Evolutionary conservation across 805 yeast species (phyloP), one percentile per base, ranked within the genome.

Genomic region (Saccharomycopsis fibuligera): DNA sequence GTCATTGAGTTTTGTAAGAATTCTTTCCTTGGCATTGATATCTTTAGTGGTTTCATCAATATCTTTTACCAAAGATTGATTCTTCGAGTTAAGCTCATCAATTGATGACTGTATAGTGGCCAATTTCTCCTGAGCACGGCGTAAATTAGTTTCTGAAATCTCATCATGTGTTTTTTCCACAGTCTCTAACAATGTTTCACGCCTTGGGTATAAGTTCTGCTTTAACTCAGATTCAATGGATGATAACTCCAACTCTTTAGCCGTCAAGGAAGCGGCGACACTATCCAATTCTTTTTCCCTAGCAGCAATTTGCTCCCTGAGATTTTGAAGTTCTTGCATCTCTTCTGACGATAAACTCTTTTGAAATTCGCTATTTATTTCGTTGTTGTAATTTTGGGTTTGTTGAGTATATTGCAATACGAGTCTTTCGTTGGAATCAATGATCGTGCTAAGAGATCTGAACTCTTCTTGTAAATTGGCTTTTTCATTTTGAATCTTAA

Each of bases 181-280:
- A 24, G 58, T 49, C n/a, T 50, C 47, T 45, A 50, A 51, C 16
- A 78, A 52, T 33, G 73, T 74, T 22, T 64, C 65, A 47, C 68
- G 62, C 49, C 77, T 76, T 10, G 87, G 86, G 37, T 71, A 64
- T 40, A 80, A 67, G 44, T 74, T 80, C 27, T 80, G 79, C n/a
- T 67, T 62, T 36, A 86, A 60, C 52, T 81, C 88, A 2, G 83
- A 70, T 41, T 76, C 75, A 6, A 76, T 55, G 1, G 65, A 60
- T 0, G 77, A 68, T 14, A 77, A 61, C 16, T 69, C 65, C 10
- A 78, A 63, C 51, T 81, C 83, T 4, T 76, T 51, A 1, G 63
- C 68, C 0, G 73, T 61, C 19, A 79, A 62, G 35, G 63, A 55
- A 2, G 64, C 66, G 0, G 71, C 72, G 3, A 74, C 51, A 3